Base-by-base conservation (phyloP, 768 basidiomycete genomes). In the Pulveroboletus ravenelii region DNA sequence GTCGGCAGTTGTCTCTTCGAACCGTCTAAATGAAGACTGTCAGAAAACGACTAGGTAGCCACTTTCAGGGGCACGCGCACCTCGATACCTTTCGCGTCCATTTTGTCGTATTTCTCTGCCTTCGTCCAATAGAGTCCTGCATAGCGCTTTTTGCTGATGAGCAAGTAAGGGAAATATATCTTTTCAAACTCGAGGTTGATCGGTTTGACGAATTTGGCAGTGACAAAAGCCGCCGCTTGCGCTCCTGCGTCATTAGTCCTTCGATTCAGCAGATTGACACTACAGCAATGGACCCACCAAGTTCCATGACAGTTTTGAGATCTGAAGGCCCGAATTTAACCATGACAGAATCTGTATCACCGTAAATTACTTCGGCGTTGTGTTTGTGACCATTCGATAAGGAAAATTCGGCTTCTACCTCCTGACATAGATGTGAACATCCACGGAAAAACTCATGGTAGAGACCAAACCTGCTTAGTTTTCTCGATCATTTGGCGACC, bases 101-200 rank as follows among this genome's bases (percentile, higher is more conserved):
- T 98, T 73, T 98, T 98, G 69, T 99, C 96, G 59, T 89, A 95
- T 64, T 93, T 96, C 37, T 97, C 94, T 12, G 86, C 74, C 56
- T 82, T 85, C 2, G 96, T 98, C 96, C 96, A 99, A 65, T 99
- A 98, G 50, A 98, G 71, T 6, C 96, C 96, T 2, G 96, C 96
- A 69, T 99, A 99, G 40, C 96, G 85, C 72, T 99, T 99, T 73
- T 99, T 99, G 78, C 76, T 98, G 71, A 99, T 99, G 43, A 99
- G 84, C 47, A 99, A 71, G 69, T 98, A 99, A 5, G 96, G 96
- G 67, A 89, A 98, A 71, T 99, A 99, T 6, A 98, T 94, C 67
- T 99, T 98, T 66, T 99, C 96, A 70, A 99, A 99, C 69, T 99
- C 95, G 25, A 99, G 82, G 68, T 98, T 98, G 75, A 98, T 98